Percentiles rank a stretch among this genome's conserved stretches.
Evolutionary conservation across 768 basidiomycete species (phyloP).

Genomic region (Boletus pseudo-olivaceus): DNA sequence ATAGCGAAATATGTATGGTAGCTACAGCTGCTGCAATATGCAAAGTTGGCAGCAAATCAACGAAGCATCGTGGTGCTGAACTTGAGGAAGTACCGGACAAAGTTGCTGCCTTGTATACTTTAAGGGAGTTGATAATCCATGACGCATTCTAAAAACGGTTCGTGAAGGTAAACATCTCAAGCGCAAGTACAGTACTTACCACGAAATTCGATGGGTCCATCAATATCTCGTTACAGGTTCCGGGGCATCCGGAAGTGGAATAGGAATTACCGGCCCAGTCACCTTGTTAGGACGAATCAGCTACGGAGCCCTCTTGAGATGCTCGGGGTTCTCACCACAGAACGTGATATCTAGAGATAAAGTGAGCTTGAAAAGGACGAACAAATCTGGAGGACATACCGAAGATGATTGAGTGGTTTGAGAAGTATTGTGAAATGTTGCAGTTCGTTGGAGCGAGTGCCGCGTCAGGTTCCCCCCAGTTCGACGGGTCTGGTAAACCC

Average conservation of each 20-base stretch:
- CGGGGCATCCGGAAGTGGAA: constrained; percentile 68
- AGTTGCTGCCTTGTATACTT: constrained; percentile 63
- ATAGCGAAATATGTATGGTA: constrained; percentile 15
- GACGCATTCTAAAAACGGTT: constrained; percentile 57
- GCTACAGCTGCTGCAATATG: constrained; percentile 8
- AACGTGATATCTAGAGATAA: constrained; percentile 66
- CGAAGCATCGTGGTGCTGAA: constrained; percentile 1
- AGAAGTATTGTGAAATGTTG: constrained; percentile 55
- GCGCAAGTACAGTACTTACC: constrained; percentile 38
- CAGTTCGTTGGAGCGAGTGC: constrained; percentile 51
- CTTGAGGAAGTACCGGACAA: constrained; percentile 37
- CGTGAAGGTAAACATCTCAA: constrained; percentile 3
- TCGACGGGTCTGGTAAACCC: constrained; percentile 60
- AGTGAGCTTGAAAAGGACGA: constrained; percentile 15
- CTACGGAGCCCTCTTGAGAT: background rate
- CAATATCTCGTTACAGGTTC: constrained; percentile 60
- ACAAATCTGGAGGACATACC: constrained; percentile 41
- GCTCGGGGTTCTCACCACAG: constrained; percentile 51
- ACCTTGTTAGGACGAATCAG: constrained; percentile 38
- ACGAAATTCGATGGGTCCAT: constrained; percentile 71
- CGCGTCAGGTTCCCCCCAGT: constrained; percentile 70
- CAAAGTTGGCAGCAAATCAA: constrained; percentile 4
- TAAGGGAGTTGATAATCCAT: constrained; percentile 77
- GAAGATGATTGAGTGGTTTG: constrained; percentile 71
- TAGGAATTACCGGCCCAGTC: constrained; percentile 87